Evolutionary conservation across 768 basidiomycete genomes (phyloP), one percentile per base, ranked within the genome.

Genomic region (Trametes elegans): DNA sequence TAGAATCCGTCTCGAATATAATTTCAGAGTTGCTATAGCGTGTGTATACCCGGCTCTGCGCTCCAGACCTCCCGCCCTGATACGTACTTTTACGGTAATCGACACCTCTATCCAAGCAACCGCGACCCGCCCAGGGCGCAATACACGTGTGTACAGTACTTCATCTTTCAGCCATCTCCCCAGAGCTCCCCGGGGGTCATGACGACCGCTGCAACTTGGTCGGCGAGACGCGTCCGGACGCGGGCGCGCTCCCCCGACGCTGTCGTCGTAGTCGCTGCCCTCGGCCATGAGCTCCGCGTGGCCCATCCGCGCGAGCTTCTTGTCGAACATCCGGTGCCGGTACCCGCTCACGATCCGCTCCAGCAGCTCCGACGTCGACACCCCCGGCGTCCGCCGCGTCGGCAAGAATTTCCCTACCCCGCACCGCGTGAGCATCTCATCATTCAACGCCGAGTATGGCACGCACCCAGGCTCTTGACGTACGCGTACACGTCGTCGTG

Each of bases 291-390:
- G 78, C 66, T 88, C 86, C 24, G 79, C 74, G 61, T 78, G 80
- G 0, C 96, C 94, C 81, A 97, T 96, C 76, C 87, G 93, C 54
- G 81, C 82, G 36, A 98, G 73, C 73, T 98, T 99, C 48, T 78
- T 79, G 69, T 98, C 96, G 68, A 96, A 94, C 56, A 87, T 83
- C 16, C 90, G 79, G 40, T 82, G 83, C 23, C 93, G 80, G 70
- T 98, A 98, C 14, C 88, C 86, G 14, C 81, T 78, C 16, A 98
- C 90, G 65, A 98, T 94, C 23, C 97, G 87, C 67, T 93, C 92
- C 32, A 99, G 80, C 18, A 98, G 79, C 32, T 90, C 88, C 0
- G 94, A 96, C 0, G 97, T 99, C 9, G 94, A 97, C 8, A 98
- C 83, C 8, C 93, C 93, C 0, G 93, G 93, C 4, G 97, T 98